These are phyloP conservation scores for Ustulina deusta DNA, from an alignment of 2,329 filamentous ascomycete genomes.

Conservation along the genomic window DNA sequence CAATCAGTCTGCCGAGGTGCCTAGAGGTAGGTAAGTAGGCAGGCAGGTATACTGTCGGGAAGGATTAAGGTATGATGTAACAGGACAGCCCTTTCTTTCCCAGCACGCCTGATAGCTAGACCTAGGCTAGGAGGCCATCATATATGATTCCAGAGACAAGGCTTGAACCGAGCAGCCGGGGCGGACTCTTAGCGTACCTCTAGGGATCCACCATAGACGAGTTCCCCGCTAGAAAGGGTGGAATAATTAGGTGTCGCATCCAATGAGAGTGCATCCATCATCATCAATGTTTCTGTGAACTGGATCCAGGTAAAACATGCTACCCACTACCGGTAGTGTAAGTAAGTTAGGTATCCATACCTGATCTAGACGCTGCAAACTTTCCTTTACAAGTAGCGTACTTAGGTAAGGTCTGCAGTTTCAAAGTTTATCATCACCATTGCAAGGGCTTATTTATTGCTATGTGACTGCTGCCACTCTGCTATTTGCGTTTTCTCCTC, in stretches of 20 bases:
- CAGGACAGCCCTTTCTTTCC: conserved; percentile 22
- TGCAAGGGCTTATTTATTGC: background rate
- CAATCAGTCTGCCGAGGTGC: background rate
- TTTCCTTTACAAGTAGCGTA: too few relatives aligned
- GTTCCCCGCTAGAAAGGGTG: conserved; percentile 9
- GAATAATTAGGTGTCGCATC: conserved; percentile 3
- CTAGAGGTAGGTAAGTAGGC: background rate
- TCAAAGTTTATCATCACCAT: background rate
- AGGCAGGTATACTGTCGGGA: background rate
- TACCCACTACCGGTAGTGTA: background rate
- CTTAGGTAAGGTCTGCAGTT: background rate
- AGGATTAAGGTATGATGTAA: conserved; percentile 33
- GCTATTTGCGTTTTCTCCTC: background rate
- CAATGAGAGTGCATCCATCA: conserved; percentile 9
- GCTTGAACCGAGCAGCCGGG: conserved; percentile 21
- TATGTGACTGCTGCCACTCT: background rate
- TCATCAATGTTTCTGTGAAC: background rate
- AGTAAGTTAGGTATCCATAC: background rate
- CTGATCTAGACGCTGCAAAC: too few relatives aligned
- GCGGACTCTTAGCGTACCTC: conserved; percentile 20
- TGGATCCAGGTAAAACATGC: background rate
- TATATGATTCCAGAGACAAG: conserved; percentile 23
- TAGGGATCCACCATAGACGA: background rate
- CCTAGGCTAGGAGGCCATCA: background rate
- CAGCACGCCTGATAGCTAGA: background rate